phyloP scores from a whole-genome alignment of 208 protist species.

The Lotmaria passim region DNA sequence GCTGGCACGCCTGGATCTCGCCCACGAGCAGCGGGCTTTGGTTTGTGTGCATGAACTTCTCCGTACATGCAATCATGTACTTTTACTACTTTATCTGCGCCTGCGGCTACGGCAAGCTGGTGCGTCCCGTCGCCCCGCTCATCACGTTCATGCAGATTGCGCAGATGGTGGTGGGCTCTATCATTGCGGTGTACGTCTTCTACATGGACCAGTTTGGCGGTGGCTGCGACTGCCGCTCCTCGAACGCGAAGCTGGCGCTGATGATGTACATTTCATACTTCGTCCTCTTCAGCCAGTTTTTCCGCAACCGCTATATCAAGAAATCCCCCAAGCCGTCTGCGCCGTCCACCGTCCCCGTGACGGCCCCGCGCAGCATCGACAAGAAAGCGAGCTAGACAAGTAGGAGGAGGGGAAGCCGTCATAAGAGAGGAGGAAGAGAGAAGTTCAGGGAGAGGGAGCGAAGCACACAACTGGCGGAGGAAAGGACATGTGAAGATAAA shows the following conservation, averaged over 20 bases:
- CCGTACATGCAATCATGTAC: constrained; percentile 96
- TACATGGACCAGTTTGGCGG: constrained; percentile 39
- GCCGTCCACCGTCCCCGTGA: not conserved
- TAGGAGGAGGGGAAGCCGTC: not conserved
- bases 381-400: constrained; percentile 10
- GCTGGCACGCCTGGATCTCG: constrained; percentile 76
- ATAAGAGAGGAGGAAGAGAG: not conserved
- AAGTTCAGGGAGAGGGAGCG: not conserved
- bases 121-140: constrained; percentile 78
- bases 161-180: constrained; percentile 93
- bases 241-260: constrained; percentile 52
- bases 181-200: constrained; percentile 59
- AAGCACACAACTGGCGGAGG: not conserved
- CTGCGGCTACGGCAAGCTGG: constrained; percentile 51
- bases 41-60: constrained; percentile 94
- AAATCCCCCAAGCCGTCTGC: constrained; percentile 32
- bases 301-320: constrained; percentile 55
- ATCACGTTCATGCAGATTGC: constrained; percentile 90
- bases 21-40: constrained; percentile 61
- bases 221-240: constrained; percentile 50
- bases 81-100: constrained; percentile 91
- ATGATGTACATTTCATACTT: constrained; percentile 92
- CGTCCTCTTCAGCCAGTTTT: constrained; percentile 83
- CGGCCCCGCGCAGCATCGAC: not conserved
- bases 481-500: not conserved